These are phyloP conservation scores for Boletus bicolor DNA, from an alignment of 768 basidiomycete species.

Conservation along the genomic window DNA sequence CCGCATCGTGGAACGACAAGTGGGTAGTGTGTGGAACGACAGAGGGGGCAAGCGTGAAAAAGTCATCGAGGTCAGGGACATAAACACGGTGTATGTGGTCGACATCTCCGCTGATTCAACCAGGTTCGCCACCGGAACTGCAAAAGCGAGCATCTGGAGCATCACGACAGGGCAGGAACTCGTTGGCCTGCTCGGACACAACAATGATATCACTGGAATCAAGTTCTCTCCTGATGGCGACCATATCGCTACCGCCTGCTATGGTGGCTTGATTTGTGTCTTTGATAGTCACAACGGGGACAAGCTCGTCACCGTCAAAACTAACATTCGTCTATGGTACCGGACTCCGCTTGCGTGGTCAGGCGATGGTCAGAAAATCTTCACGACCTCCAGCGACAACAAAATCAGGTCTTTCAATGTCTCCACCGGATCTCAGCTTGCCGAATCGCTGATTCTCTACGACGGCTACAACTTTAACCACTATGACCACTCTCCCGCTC, in stretches of 20 bases:
- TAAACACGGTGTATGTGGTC: background rate
- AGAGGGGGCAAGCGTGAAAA: background rate
- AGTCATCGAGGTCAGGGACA: background rate
- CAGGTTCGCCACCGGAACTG: background rate
- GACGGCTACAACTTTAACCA: no score
- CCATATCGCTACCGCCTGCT: background rate
- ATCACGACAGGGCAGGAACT: background rate
- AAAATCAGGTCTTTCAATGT: no score
- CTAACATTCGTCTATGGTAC: no score
- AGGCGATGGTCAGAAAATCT: no score
- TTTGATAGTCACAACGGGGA: background rate
- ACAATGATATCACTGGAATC: no score
- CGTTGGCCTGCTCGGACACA: background rate
- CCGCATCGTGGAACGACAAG: no score
- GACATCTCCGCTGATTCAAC: background rate
- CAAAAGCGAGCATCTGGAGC: background rate
- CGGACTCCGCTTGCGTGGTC: no score
- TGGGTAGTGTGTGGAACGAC: no score
- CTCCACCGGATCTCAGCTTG: no score
- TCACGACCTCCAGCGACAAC: no score
- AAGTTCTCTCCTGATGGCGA: background rate
- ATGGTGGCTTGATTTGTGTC: accelerated
- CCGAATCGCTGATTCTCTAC: no score
- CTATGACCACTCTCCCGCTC: no score
- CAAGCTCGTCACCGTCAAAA: background rate